Evolutionary conservation across 441 rosid species (phyloP), one percentile per base, ranked within the genome.

Genomic region (Croton laevigatus): DNA sequence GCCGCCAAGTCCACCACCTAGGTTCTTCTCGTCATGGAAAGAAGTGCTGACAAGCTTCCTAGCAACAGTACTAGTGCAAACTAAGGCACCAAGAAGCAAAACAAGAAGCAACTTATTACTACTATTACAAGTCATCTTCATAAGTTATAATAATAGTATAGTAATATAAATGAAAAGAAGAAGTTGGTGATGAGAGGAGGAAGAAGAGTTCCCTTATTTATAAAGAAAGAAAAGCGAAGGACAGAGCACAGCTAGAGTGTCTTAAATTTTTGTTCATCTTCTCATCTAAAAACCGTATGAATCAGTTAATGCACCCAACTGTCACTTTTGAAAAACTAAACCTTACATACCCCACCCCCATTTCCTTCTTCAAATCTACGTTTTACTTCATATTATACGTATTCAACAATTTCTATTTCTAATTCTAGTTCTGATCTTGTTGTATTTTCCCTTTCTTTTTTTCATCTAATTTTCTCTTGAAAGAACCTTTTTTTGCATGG

Each of bases 241-340:
- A 34, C 16, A 14, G 7, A 13, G 3, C 0, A 55, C 40, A 52
- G 84, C 74, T 76, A n/a, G 81, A 62, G 69, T 20, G 62, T 59
- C 71, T 72, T 83, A 77, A 83, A 80, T 75, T 75, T 27, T 72
- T 71, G 72, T 49, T 72, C 81, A 65, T 73, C 87, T 75, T 64
- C 84, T 75, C 81, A 75, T 71, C 81, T 51, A 67, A 73, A 80
- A 76, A 75, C 82, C 79, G 78, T 23, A 77, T 40, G 74, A 38
- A 52, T 53, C 19, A 71, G 46, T 81, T 75, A 85, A 80, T 81
- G 87, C 81, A 22, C 59, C 62, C 81, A 79, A 71, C 86, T 74
- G 77, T 65, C 75, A 19, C 76, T 27, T 63, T 79, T 72, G 82
- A 81, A 71, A 80, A 81, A 19, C 59, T 45, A 60, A 68, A 42